Conservation (phyloP, 257 asterid genomes). For the Gardenia jasminoides region DNA sequence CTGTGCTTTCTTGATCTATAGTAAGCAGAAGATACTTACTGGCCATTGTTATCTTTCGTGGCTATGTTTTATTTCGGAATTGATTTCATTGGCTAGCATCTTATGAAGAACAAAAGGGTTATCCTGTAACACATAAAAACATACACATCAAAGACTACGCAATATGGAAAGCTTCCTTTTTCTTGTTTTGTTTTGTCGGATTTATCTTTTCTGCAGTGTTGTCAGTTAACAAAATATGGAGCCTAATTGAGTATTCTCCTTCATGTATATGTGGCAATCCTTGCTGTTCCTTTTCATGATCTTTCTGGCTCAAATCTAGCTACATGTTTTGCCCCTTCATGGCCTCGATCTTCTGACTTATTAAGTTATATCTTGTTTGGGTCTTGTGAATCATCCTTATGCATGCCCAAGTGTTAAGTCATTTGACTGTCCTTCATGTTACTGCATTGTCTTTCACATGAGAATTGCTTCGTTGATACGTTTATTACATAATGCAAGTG, state of each 20-base stretch:
- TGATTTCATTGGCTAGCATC: no score
- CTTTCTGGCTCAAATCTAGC: neutral
- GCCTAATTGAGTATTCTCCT: no score
- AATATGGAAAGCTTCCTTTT: neutral
- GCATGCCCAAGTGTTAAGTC: neutral
- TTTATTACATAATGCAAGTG: neutral
- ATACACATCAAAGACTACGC: neutral
- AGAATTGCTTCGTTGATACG: neutral
- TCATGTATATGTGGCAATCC: no score
- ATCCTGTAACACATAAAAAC: neutral
- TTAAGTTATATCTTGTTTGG: no score
- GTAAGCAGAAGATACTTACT: neutral
- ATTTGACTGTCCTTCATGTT: neutral
- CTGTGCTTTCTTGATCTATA: no score
- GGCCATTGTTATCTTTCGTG: neutral
- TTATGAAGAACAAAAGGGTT: no score
- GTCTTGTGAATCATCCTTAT: neutral
- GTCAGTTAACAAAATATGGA: neutral
- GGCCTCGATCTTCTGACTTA: neutral
- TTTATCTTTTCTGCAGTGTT: no score
- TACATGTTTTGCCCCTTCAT: neutral
- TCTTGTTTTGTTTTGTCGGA: no score
- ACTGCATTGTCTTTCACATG: neutral
- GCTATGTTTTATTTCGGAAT: no score
- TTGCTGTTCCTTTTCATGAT: no score